Percentiles rank a stretch among this genome's conserved stretches.
Evolutionary conservation across 352 stramenopile species (phyloP).

Genomic region (Hyphochytrium catenoides): DNA sequence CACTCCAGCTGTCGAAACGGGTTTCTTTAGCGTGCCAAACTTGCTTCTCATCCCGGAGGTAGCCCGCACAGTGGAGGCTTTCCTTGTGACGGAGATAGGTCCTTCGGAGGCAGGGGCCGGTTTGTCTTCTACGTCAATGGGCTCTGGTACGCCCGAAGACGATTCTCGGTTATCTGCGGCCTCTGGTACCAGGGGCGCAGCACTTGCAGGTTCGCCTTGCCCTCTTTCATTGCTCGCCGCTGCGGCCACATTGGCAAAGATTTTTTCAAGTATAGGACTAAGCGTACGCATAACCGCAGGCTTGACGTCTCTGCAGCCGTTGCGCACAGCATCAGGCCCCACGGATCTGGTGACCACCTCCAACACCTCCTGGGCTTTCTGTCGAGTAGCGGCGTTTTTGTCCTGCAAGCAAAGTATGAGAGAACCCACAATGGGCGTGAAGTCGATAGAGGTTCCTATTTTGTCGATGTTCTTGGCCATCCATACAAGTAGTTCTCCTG

Average conservation of each 20-base stretch:
- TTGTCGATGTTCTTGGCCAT: slow-evolving; percentile 29
- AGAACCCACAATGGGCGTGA: slow-evolving; percentile 28
- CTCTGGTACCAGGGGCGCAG: no score
- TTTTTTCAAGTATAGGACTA: slow-evolving; percentile 55
- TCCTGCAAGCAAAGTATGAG: slow-evolving; percentile 54
- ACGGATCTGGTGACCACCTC: slow-evolving; percentile 52
- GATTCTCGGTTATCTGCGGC: not conserved
- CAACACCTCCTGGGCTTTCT: slow-evolving; percentile 46
- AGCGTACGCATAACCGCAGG: slow-evolving; percentile 54
- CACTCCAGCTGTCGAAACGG: no score
- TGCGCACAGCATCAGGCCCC: slow-evolving; percentile 34
- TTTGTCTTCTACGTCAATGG: not conserved
- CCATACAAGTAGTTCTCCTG: slow-evolving; percentile 47
- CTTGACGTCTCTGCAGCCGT: slow-evolving; percentile 47
- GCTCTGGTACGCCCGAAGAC: not conserved
- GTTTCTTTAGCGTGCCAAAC: no score
- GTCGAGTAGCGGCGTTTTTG: slow-evolving; percentile 45
- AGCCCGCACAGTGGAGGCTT: no score
- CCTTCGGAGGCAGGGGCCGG: not conserved
- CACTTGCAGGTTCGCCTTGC: no score
- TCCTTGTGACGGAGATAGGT: no score
- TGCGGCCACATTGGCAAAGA: slow-evolving; percentile 13
- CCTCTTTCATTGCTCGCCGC: not conserved
- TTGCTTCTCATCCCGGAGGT: no score
- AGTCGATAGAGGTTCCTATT: slow-evolving; percentile 27